Evolutionary conservation across 2,329 filamentous ascomycete genomes (phyloP).

Genomic region (Leptosphaerulina australis): DNA sequence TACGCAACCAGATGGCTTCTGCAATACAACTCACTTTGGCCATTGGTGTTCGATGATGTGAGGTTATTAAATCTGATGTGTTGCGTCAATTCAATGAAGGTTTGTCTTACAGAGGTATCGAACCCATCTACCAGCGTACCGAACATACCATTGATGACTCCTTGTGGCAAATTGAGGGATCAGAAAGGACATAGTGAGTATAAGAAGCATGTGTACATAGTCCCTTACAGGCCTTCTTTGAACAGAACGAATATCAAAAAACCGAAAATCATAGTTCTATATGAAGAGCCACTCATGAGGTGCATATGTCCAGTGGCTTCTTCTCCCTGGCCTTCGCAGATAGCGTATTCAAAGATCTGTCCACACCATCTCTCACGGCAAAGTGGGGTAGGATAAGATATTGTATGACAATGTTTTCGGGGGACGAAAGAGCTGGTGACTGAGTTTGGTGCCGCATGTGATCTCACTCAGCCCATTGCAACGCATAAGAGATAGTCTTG

Average conservation of each 20-base stretch:
- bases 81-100: slow-evolving; percentile 2
- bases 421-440: too few species aligned
- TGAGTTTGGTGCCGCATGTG: too few species aligned
- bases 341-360: background rate
- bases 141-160: background rate
- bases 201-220: slow-evolving; percentile 4
- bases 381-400: too few species aligned
- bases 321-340: background rate
- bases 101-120: slow-evolving; percentile 3
- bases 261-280: background rate
- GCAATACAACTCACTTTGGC: background rate
- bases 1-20: slow-evolving; percentile 13
- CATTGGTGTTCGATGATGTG: background rate
- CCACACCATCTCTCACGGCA: background rate
- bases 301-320: background rate
- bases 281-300: background rate
- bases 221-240: background rate
- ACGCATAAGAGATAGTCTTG: too few species aligned
- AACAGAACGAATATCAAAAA: background rate
- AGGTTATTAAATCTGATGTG: slow-evolving; percentile 5
- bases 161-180: slow-evolving; percentile 1
- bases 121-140: background rate
- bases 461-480: too few species aligned
- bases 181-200: background rate
- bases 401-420: too few species aligned